A percentile compares a stretch with the other conserved stretches of the same genome.
phyloP scores from a whole-genome alignment of 1,284 basidiomycete species.

The Ganoderma multipileum region DNA sequence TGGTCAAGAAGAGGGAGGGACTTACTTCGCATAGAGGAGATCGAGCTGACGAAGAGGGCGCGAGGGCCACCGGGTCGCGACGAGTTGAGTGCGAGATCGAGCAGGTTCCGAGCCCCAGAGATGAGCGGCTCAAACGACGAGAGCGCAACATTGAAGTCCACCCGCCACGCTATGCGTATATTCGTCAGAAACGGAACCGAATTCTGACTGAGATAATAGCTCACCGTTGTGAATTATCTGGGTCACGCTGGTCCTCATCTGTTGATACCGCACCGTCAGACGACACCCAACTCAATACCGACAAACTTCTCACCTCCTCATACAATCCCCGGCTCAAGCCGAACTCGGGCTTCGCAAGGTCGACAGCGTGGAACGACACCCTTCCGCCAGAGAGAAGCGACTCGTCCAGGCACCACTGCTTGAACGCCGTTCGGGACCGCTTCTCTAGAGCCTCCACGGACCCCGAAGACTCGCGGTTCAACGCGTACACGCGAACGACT shows the following conservation, averaged over 20 bases:
- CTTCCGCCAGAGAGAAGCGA: constrained; percentile 20
- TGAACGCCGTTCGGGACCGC: constrained; percentile 39
- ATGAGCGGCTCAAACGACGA: constrained; percentile 45
- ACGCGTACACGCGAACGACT: constrained; percentile 40
- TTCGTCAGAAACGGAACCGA: background rate
- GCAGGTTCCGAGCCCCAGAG: constrained; percentile 44
- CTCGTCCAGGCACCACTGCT: constrained; percentile 31
- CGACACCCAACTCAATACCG: no score
- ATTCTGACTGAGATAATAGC: background rate
- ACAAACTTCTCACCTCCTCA: constrained; percentile 21
- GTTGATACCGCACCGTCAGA: background rate
- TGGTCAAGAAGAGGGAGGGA: background rate
- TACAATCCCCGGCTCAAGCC: constrained; percentile 26
- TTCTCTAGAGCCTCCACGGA: constrained; percentile 19
- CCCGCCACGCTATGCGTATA: constrained; percentile 45
- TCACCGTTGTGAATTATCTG: constrained; percentile 45
- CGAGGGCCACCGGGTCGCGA: constrained; percentile 25
- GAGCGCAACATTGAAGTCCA: constrained; percentile 49
- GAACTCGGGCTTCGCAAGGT: constrained; percentile 27
- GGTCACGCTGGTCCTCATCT: constrained; percentile 33
- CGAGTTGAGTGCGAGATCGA: constrained; percentile 48
- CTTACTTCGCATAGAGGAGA: constrained; percentile 25
- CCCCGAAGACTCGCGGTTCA: constrained; percentile 38
- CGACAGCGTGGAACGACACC: constrained; percentile 27
- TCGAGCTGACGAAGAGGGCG: constrained; percentile 41